Evolutionary conservation across 352 stramenopile species (phyloP), one percentile per base, ranked within the genome.

Genomic region (Phytophthora sp.): DNA sequence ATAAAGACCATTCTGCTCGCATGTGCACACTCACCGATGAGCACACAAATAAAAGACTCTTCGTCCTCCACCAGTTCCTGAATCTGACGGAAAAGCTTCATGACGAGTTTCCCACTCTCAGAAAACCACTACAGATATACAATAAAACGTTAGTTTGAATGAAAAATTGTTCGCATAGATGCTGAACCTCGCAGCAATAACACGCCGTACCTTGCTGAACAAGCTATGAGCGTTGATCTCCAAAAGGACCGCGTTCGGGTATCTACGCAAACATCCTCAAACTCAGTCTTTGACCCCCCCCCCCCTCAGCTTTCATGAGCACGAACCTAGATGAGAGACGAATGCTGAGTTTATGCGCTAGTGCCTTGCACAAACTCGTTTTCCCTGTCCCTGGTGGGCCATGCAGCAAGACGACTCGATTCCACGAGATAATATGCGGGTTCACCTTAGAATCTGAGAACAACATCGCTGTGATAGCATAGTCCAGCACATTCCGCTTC

Each of bases 181-280:
- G 24, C 23, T 33, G 7, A 51, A 23, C 12, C 21, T 36, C 21
- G n/a, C 15, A 42, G n/a, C 2, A 31, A 49, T 0, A 27, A n/a
- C 0, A 21, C 13, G 9, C 9, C 24, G 4, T 65, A 88, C 82
- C 69, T 93, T 93, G 74, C 84, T 93, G 20, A 98, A 98, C 9
- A 98, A 82, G 23, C 86, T 97, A 73, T 98, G 93, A 8, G 90
- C 91, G 26, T 98, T 97, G 53, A 98, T 95, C 65, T 98, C 93
- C 12, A 98, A 64, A 20, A 98, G 62, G 23, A 86, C 77, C 18
- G 88, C 84, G 31, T 81, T 86, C 18, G 76, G 70, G 38, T 79
- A 92, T 61, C 84, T 90, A 57, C 16, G 64, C 35, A 20, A 3
- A 54, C 2, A 54, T 16, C 18, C 11, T 13, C 1, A 23, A 29